Evolutionary conservation across 1,284 basidiomycete genomes (phyloP).

Genomic region (Irpex sp.): DNA sequence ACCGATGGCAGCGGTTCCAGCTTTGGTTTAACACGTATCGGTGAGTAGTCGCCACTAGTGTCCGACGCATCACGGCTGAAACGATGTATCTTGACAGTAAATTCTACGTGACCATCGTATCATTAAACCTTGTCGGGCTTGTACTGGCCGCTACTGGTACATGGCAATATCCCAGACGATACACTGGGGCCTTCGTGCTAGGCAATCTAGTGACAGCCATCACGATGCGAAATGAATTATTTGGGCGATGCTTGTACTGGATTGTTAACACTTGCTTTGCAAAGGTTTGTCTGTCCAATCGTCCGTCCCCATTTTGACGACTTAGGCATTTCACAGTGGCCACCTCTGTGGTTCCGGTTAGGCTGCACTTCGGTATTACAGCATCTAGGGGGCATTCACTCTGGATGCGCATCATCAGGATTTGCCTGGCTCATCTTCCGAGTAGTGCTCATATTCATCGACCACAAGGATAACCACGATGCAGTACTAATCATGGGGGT

Average conservation of each 20-base stretch:
- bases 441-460: conserved; percentile 47
- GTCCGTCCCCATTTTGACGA: no score
- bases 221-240: conserved; percentile 49
- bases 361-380: conserved; percentile 61
- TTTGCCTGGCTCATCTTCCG: conserved; percentile 63
- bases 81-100: conserved; percentile 37
- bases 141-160: conserved; percentile 44
- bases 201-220: conserved; percentile 43
- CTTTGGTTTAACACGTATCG: conserved; percentile 69
- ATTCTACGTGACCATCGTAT: conserved; percentile 54
- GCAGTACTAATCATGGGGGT: conserved; percentile 57
- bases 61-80: neutral
- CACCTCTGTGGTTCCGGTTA: conserved; percentile 58
- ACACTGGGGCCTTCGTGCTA: conserved; percentile 58
- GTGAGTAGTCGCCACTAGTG: conserved; percentile 28
- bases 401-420: conserved; percentile 63
- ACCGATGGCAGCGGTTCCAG: conserved; percentile 47
- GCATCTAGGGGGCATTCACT: conserved; percentile 69
- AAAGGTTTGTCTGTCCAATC: conserved; percentile 37
- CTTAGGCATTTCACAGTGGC: conserved; percentile 43
- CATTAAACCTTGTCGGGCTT: conserved; percentile 48
- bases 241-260: conserved; percentile 57
- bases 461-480: conserved; percentile 50
- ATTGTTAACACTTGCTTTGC: conserved; percentile 57
- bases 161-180: conserved; percentile 57